A percentile compares a stretch with the other conserved stretches of the same genome.
These are phyloP conservation scores for Shiraia sp. DNA, from an alignment of 2,329 filamentous ascomycete species.

Conservation along the genomic window DNA sequence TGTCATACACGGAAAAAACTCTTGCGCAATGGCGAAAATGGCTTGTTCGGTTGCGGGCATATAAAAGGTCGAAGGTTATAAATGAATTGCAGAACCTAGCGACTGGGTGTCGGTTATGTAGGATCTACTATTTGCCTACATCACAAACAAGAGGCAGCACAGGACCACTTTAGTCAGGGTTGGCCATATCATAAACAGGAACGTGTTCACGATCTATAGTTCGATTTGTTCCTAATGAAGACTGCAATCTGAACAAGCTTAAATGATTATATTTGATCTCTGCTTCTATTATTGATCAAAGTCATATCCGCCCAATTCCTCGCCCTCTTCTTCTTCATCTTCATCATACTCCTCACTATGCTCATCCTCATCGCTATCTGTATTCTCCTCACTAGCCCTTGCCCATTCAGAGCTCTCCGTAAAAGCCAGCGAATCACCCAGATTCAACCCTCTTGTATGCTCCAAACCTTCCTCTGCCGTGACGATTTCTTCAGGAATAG, in stretches of 20 bases:
- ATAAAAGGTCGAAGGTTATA: too few relatives aligned
- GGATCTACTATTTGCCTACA: too few relatives aligned
- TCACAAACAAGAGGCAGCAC: too few relatives aligned
- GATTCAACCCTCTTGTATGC: slow-evolving; percentile 27
- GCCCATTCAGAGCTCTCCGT: slow-evolving; percentile 45
- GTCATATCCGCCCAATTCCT: slow-evolving; percentile 28
- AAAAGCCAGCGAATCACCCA: slow-evolving; percentile 32
- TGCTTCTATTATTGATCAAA: slow-evolving; percentile 14
- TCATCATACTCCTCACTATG: slow-evolving; percentile 45
- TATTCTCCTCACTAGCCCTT: slow-evolving; percentile 30
- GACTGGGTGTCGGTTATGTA: too few relatives aligned
- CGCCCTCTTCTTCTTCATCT: slow-evolving; percentile 43
- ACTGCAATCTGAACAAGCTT: background rate
- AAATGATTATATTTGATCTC: background rate
- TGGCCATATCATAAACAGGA: too few relatives aligned
- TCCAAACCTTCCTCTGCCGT: slow-evolving; percentile 16
- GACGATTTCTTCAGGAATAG: slow-evolving; percentile 26
- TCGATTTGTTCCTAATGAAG: background rate
- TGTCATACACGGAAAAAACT: too few relatives aligned
- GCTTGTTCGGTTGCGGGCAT: too few relatives aligned
- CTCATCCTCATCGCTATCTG: slow-evolving; percentile 22
- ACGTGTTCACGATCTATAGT: too few relatives aligned
- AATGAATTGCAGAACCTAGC: too few relatives aligned
- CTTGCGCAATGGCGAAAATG: too few relatives aligned
- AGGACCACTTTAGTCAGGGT: too few relatives aligned